Evolutionary conservation across 1,139 yeast species (phyloP).

Genomic region (Magnusiomyces sp.): DNA sequence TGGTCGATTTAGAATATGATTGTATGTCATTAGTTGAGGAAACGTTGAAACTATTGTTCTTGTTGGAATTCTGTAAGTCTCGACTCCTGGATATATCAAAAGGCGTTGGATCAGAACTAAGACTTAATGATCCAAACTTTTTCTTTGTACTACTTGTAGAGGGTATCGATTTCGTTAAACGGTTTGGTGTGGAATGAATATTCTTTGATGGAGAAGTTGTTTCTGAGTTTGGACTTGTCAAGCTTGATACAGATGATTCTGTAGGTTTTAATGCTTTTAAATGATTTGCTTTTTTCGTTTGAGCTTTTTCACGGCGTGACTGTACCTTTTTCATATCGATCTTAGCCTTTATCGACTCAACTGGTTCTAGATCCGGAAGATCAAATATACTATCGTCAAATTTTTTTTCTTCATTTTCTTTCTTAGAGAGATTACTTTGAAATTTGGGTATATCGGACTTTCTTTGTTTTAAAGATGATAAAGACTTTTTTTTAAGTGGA

Average conservation of each 20-base stretch:
- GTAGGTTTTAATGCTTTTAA: neutral
- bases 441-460: too few relatives aligned
- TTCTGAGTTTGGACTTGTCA: neutral
- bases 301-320: conserved; percentile 1
- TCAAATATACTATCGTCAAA: neutral
- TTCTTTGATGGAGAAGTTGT: neutral
- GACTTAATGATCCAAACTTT: neutral
- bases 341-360: conserved; percentile 1
- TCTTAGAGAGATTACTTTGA: too few relatives aligned
- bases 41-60: too few relatives aligned
- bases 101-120: too few relatives aligned
- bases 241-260: neutral
- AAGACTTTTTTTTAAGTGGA: too few relatives aligned
- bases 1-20: too few relatives aligned
- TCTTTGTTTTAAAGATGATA: too few relatives aligned
- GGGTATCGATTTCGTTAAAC: neutral
- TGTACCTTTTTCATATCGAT: neutral
- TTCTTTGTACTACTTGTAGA: neutral
- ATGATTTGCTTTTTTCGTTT: neutral
- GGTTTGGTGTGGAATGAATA: neutral
- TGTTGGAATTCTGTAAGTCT: too few relatives aligned
- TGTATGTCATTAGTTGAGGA: too few relatives aligned
- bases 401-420: too few relatives aligned
- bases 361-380: conserved; percentile 2
- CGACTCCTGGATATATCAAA: too few relatives aligned